Evolutionary conservation across 2,329 filamentous ascomycete species (phyloP).

Genomic region (Chaetomiaceae sp.): DNA sequence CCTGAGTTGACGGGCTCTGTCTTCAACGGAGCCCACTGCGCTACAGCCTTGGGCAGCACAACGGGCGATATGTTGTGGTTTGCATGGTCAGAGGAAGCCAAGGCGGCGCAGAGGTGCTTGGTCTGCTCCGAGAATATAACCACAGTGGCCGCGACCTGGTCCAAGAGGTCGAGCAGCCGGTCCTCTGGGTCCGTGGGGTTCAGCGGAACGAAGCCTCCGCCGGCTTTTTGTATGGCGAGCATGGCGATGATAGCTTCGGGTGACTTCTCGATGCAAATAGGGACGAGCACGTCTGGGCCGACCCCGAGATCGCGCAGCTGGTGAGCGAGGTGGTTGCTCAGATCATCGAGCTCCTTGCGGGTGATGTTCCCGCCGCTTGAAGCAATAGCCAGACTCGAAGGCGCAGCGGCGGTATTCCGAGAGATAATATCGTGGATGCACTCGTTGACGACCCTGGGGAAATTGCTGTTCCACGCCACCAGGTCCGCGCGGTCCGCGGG

Average conservation of each 20-base stretch:
- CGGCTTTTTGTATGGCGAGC: slow-evolving; percentile 28
- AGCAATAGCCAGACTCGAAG: slow-evolving; percentile 12
- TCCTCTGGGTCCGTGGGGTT: slow-evolving; percentile 1
- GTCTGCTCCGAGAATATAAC: slow-evolving; percentile 12
- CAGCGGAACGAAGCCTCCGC: slow-evolving; percentile 17
- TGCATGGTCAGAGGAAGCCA: neutral
- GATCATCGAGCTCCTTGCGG: slow-evolving; percentile 18
- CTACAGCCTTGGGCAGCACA: neutral
- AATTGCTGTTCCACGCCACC: slow-evolving; percentile 21
- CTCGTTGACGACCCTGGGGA: neutral
- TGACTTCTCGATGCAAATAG: slow-evolving; percentile 27
- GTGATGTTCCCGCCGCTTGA: slow-evolving; percentile 20
- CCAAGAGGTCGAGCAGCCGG: slow-evolving; percentile 3
- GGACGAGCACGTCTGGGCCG: slow-evolving; percentile 16
- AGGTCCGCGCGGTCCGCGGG: slow-evolving; percentile 33
- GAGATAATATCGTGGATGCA: slow-evolving; percentile 9
- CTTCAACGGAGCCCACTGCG: neutral
- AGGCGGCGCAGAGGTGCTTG: slow-evolving; percentile 14
- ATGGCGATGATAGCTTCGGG: slow-evolving; percentile 20
- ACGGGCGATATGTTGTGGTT: neutral
- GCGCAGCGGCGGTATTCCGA: neutral
- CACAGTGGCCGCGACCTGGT: slow-evolving; percentile 2
- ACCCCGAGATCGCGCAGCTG: slow-evolving; percentile 22
- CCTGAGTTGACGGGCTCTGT: neutral
- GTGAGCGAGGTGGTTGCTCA: slow-evolving; percentile 16